Evolutionary conservation across 2,329 filamentous ascomycete species (phyloP).

Genomic region (Cryphonectria japonica): DNA sequence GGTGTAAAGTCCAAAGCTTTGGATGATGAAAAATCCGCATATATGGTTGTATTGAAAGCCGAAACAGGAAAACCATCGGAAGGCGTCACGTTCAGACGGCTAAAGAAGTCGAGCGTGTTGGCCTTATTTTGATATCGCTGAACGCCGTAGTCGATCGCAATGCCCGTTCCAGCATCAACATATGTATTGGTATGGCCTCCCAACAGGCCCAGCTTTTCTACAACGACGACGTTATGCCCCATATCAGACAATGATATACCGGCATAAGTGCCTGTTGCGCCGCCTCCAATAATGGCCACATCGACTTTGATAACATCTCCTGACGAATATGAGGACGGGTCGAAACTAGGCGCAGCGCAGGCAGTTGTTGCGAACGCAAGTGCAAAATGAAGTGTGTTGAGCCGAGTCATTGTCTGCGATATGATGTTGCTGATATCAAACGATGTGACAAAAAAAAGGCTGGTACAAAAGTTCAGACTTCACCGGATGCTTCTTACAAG

Average conservation of each 20-base stretch:
- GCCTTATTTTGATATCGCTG: slow-evolving; percentile 40
- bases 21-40: slow-evolving; percentile 19
- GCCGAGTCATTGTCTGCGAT: neutral
- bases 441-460: neutral
- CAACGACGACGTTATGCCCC: slow-evolving; percentile 30
- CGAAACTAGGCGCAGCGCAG: neutral
- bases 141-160: slow-evolving; percentile 40
- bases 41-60: slow-evolving; percentile 37
- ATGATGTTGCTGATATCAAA: neutral
- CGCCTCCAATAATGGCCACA: slow-evolving; percentile 33
- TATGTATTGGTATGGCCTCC: slow-evolving; percentile 52
- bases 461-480: neutral
- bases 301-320: slow-evolving; percentile 24
- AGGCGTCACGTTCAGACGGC: neutral
- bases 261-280: slow-evolving; percentile 30
- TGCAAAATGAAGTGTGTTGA: neutral
- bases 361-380: neutral
- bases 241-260: slow-evolving; percentile 30
- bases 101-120: slow-evolving; percentile 36
- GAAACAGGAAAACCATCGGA: slow-evolving; percentile 46
- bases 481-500: neutral
- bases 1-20: slow-evolving; percentile 37
- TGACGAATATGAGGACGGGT: neutral
- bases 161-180: slow-evolving; percentile 40
- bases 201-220: slow-evolving; percentile 27